Evolutionary conservation across 345 rosid species (phyloP).

Genomic region (Bruguiera parviflora): DNA sequence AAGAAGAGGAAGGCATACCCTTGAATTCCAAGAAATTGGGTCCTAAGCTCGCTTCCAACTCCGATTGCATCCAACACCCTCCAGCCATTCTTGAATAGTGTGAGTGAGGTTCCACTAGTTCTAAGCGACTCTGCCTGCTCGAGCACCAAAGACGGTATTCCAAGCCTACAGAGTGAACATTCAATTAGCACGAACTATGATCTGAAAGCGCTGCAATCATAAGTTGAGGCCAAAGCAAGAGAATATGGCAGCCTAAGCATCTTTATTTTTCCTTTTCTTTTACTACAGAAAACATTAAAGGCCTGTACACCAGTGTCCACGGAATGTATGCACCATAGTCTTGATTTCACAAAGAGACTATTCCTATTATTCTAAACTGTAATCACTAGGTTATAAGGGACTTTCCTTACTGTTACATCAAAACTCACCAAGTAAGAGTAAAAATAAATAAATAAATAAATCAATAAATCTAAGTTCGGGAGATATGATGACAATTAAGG

Average conservation of each 20-base stretch:
- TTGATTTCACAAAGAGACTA: too few species aligned
- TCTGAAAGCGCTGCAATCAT: too few species aligned
- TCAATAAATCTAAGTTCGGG: too few species aligned
- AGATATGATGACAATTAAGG: neutral
- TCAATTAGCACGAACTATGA: too few species aligned
- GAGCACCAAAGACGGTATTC: constrained; percentile 69
- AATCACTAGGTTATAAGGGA: too few species aligned
- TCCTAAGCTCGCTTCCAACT: constrained; percentile 67
- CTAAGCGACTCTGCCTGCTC: constrained; percentile 88
- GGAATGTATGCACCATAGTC: too few species aligned
- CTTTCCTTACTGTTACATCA: too few species aligned
- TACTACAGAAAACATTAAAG: too few species aligned
- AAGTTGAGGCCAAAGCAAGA: neutral
- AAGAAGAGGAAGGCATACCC: constrained; percentile 38
- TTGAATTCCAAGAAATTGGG: constrained; percentile 74
- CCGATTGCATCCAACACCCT: constrained; percentile 82
- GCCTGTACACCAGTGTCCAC: too few species aligned
- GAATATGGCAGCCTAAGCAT: too few species aligned
- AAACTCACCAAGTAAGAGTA: neutral
- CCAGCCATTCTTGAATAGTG: constrained; percentile 97
- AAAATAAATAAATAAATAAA: neutral
- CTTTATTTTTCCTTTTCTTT: too few species aligned
- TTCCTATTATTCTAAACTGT: too few species aligned
- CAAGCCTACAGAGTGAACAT: constrained; percentile 41
- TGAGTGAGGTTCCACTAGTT: constrained; percentile 83